Evolutionary conservation across 148 eudicot species (phyloP), one percentile per base, ranked within the genome.

Genomic region (Chenopodium quinoa): DNA sequence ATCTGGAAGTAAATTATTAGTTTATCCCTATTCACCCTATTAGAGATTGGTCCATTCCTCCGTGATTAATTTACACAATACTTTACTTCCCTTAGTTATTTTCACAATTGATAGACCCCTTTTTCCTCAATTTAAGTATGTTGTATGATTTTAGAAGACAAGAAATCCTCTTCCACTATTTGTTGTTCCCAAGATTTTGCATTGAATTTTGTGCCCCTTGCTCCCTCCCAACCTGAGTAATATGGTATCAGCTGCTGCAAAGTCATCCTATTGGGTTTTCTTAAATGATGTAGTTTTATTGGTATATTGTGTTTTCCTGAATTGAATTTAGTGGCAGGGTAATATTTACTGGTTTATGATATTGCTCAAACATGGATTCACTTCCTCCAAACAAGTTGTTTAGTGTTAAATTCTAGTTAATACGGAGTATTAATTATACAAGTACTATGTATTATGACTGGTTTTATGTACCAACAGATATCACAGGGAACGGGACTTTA

Each of bases 401-500:
- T 20, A 22, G 22, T 68, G 31, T 13, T 76, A 23, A 54, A 54
- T 9, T 4, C 50, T 46, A 31, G 8, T 40, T 4, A 50, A 9
- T 14, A 27, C 29, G 29, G 29, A 27, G 29, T 27, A 4, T 76
- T 13, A 44, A 70, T 40, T 11, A 72, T 58, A 67, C 2, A n/a
- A 27, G 40, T 34, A 34, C 40, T 65, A 8, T 32, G 16, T 47
- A 22, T 62, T 29, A 27, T 44, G 31, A 32, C 73, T 48, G 77
- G 20, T 65, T 75, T 14, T 71, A 52, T 79, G 48, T 40, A 48
- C 76, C 12, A 4, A 48, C 81, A 94, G 98, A 71, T 94, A 90
- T 83, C 88, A 77, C 58, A 79, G 83, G 29, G 98, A 94, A 85
- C 89, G 92, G 72, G 47, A 86, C 13, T 90, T 94, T 82, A 90